phyloP scores from a whole-genome alignment of 2,329 filamentous ascomycete genomes.

The Tolypocladium pustulatum region DNA sequence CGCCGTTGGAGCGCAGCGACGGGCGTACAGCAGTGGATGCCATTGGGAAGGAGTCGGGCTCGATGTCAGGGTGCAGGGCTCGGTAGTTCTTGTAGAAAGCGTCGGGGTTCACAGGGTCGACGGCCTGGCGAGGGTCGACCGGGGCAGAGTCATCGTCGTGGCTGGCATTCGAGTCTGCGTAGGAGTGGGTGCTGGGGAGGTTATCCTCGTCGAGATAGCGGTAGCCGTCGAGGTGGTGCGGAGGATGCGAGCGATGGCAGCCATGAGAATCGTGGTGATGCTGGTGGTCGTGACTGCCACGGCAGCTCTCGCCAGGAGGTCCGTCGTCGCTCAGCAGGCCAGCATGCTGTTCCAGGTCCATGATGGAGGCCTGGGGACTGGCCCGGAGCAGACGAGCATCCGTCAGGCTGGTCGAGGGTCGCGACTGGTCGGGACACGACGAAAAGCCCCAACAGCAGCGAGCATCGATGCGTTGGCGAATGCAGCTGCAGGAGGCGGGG shows the following conservation, averaged over 20 bases:
- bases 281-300: slow-evolving; percentile 15
- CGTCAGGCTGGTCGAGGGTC: slow-evolving; percentile 30
- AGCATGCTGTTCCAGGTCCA: slow-evolving; percentile 20
- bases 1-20: slow-evolving; percentile 38
- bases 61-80: slow-evolving; percentile 23
- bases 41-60: slow-evolving; percentile 24
- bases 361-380: slow-evolving; percentile 10
- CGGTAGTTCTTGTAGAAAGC: slow-evolving; percentile 44
- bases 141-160: slow-evolving; percentile 6
- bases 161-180: slow-evolving; percentile 2
- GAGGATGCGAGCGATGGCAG: slow-evolving; percentile 14
- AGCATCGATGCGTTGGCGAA: slow-evolving; percentile 36
- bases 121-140: slow-evolving; percentile 22
- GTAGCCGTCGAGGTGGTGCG: slow-evolving; percentile 14
- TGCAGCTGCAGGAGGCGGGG: neutral
- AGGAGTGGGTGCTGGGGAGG: neutral
- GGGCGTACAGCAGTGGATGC: slow-evolving; percentile 28
- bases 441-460: slow-evolving; percentile 32
- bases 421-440: slow-evolving; percentile 27
- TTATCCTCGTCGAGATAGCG: slow-evolving; percentile 6
- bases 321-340: slow-evolving; percentile 11
- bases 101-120: slow-evolving; percentile 38
- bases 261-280: slow-evolving; percentile 15
- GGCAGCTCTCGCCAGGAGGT: slow-evolving; percentile 6
- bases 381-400: slow-evolving; percentile 32